A percentile compares a stretch with the other conserved stretches of the same genome.
Evolutionary conservation across 176 grass and related monocot genomes (phyloP).

Genomic region (Eleusine coracana): DNA sequence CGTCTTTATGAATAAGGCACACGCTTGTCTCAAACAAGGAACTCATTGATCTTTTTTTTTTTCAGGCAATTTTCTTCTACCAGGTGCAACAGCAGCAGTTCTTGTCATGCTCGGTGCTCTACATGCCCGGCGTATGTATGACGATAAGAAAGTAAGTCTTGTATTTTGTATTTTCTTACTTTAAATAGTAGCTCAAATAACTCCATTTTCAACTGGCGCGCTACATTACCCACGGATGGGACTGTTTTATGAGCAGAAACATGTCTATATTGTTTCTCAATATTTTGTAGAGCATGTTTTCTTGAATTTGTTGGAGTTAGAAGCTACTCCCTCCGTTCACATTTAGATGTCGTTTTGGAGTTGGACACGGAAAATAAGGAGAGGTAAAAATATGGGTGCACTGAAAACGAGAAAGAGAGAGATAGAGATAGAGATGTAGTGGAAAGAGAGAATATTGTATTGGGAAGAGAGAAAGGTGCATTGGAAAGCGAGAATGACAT

Average conservation of each 20-base stretch:
- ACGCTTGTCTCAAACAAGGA: background rate
- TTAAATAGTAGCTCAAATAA: background rate
- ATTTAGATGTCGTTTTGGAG: too few relatives aligned
- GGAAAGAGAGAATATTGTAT: too few relatives aligned
- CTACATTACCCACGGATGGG: too few relatives aligned
- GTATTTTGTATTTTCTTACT: background rate
- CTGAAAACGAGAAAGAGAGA: too few relatives aligned
- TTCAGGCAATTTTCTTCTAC: slow-evolving; percentile 69
- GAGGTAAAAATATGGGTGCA: too few relatives aligned
- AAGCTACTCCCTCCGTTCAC: background rate
- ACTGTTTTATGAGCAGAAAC: background rate
- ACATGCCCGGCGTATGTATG: slow-evolving; percentile 80
- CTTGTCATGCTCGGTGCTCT: slow-evolving; percentile 82
- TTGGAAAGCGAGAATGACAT: too few relatives aligned
- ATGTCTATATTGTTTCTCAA: background rate
- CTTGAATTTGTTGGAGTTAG: background rate
- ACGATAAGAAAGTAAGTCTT: slow-evolving; percentile 62
- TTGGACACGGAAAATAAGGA: too few relatives aligned
- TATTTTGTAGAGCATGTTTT: background rate
- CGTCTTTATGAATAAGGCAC: background rate
- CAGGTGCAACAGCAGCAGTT: slow-evolving; percentile 76
- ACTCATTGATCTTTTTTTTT: background rate
- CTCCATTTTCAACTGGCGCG: background rate
- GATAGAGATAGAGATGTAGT: too few relatives aligned
- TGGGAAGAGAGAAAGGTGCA: too few relatives aligned